These are phyloP conservation scores for Aspergillus ibericus DNA, from an alignment of 2,329 filamentous ascomycete genomes.

Conservation along the genomic window DNA sequence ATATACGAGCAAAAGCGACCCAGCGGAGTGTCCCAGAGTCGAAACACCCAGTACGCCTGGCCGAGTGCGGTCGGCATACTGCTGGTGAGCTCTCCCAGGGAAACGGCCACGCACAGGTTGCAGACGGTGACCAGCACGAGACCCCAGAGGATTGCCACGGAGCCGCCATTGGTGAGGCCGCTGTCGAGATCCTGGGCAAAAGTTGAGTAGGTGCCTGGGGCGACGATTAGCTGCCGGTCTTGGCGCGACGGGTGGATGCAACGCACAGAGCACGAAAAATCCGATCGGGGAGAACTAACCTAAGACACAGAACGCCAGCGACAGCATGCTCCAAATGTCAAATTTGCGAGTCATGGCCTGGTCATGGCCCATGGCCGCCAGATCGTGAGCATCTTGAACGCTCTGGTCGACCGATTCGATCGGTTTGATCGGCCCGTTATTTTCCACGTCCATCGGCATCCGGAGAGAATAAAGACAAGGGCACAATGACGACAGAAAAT, in stretches of 20 bases:
- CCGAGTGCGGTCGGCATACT: conserved; percentile 62
- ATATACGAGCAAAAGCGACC: conserved; percentile 57
- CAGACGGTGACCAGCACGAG: conserved; percentile 65
- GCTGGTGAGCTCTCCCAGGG: conserved; percentile 66
- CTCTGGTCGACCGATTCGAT: conserved; percentile 33
- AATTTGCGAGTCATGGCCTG: conserved; percentile 52
- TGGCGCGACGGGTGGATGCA: not conserved
- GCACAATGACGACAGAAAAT: conserved; percentile 10
- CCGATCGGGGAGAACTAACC: conserved; percentile 26
- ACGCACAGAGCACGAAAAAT: not conserved
- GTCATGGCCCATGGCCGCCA: conserved; percentile 45
- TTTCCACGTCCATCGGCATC: conserved; percentile 35
- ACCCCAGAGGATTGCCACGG: conserved; percentile 69
- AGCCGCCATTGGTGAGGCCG: conserved; percentile 61
- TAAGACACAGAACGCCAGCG: conserved; percentile 58
- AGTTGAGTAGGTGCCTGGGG: conserved; percentile 54
- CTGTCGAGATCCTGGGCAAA: conserved; percentile 55
- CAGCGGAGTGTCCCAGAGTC: conserved; percentile 38
- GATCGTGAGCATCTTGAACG: conserved; percentile 43
- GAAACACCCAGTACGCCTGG: conserved; percentile 59
- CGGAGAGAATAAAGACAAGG: conserved; percentile 1
- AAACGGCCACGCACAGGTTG: conserved; percentile 62
- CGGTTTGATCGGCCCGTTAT: conserved; percentile 27
- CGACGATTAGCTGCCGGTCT: conserved; percentile 11
- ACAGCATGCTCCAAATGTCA: conserved; percentile 57